These are phyloP conservation scores for Crithidia mellificae DNA, from an alignment of 208 protist genomes.

Conservation along the genomic window DNA sequence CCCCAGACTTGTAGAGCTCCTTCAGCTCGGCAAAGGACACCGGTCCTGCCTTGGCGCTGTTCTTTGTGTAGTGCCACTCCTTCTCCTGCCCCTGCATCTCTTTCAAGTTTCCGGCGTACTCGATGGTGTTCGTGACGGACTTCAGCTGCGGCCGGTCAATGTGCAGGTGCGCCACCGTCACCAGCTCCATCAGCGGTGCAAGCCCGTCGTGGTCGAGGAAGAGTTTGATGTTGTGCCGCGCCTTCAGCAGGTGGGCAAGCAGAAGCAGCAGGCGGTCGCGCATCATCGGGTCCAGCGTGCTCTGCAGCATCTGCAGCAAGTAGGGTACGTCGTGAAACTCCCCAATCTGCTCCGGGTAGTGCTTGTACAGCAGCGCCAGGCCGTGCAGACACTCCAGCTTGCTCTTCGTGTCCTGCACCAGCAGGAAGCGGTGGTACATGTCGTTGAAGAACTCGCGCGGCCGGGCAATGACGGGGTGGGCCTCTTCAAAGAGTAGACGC, in stretches of 20 bases:
- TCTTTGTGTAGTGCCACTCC: slow-evolving; percentile 89
- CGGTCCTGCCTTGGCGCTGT: slow-evolving; percentile 42
- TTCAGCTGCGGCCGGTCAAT: slow-evolving; percentile 85
- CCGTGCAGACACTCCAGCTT: slow-evolving; percentile 87
- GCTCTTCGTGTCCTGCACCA: slow-evolving; percentile 69
- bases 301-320: slow-evolving; percentile 78
- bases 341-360: slow-evolving; percentile 81
- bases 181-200: slow-evolving; percentile 73
- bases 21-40: slow-evolving; percentile 74
- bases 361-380: slow-evolving; percentile 88
- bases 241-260: slow-evolving; percentile 61
- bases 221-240: slow-evolving; percentile 88
- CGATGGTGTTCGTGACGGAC: slow-evolving; percentile 81
- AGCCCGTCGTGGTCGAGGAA: slow-evolving; percentile 92
- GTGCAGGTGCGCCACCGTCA: slow-evolving; percentile 94
- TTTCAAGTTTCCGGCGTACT: slow-evolving; percentile 44
- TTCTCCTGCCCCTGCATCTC: slow-evolving; percentile 79
- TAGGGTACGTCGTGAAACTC: slow-evolving; percentile 88
- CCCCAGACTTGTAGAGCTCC: slow-evolving; percentile 49
- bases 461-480: slow-evolving; percentile 61
- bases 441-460: slow-evolving; percentile 93
- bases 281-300: slow-evolving; percentile 75
- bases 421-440: slow-evolving; percentile 93
- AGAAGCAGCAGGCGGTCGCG: slow-evolving; percentile 90
- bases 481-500: slow-evolving; percentile 86